Evolutionary conservation across 306 rosid species (phyloP).

Genomic region (Vigna reflexopilosa): DNA sequence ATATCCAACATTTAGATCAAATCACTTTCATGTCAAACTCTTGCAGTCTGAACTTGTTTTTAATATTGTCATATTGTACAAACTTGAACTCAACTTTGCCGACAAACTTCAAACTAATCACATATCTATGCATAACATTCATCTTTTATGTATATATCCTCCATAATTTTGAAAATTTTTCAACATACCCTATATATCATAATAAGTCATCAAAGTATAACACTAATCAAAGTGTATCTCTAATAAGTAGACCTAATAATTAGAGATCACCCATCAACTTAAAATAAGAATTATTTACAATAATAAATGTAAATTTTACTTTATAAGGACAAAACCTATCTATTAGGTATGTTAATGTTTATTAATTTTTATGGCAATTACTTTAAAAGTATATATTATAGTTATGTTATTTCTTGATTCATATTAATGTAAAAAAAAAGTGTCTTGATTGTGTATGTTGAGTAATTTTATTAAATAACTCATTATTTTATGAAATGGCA

Average conservation of each 20-base stretch:
- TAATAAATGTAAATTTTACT: too few species aligned
- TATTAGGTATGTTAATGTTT: too few species aligned
- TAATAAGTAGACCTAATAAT: too few species aligned
- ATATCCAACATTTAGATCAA: conserved; percentile 46
- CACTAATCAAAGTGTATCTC: neutral
- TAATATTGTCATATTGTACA: conserved; percentile 26
- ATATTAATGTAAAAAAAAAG: too few species aligned
- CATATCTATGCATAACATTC: conserved; percentile 24
- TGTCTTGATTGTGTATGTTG: too few species aligned
- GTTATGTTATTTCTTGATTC: too few species aligned
- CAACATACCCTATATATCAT: neutral
- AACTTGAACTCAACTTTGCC: conserved; percentile 50
- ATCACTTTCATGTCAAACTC: conserved; percentile 50
- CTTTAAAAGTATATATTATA: too few species aligned
- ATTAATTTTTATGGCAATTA: too few species aligned
- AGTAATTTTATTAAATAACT: too few species aligned
- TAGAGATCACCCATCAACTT: too few species aligned
- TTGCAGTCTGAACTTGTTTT: conserved; percentile 9
- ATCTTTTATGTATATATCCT: neutral
- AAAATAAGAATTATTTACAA: too few species aligned
- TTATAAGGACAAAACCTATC: neutral
- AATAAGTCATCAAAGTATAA: conserved; percentile 36
- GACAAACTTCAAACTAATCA: conserved; percentile 42
- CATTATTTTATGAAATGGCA: too few species aligned
- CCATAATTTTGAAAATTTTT: conserved; percentile 1